These are phyloP conservation scores for Pseudozyma hubeiensis DNA, from an alignment of 1,284 basidiomycete species.

Conservation along the genomic window DNA sequence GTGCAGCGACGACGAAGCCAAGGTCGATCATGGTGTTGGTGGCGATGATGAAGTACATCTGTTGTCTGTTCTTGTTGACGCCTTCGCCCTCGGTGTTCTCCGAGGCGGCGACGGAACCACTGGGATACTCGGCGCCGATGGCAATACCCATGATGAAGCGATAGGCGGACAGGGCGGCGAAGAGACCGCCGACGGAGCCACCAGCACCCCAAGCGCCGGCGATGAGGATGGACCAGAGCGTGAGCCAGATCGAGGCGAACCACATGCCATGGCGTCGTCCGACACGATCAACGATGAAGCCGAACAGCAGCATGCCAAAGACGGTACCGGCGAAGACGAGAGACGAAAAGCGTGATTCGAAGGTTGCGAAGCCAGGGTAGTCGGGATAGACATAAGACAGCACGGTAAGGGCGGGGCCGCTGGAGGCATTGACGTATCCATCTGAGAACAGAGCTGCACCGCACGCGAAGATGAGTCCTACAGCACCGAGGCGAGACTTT, in stretches of 20 bases:
- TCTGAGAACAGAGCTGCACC: constrained; percentile 64
- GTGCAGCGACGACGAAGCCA: constrained; percentile 84
- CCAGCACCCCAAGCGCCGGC: constrained; percentile 83
- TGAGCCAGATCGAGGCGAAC: constrained; percentile 62
- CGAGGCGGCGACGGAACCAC: constrained; percentile 88
- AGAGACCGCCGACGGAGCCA: constrained; percentile 77
- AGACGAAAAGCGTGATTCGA: constrained; percentile 54
- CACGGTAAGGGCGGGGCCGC: constrained; percentile 56
- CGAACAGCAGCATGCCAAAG: constrained; percentile 73
- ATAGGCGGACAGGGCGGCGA: constrained; percentile 82
- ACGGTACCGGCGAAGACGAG: constrained; percentile 73
- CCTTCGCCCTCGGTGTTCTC: constrained; percentile 83
- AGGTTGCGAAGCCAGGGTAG: constrained; percentile 30
- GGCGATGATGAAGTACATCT: constrained; percentile 84
- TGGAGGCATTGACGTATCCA: constrained; percentile 60
- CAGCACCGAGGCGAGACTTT: constrained; percentile 35
- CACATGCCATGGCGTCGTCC: constrained; percentile 91
- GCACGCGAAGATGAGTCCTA: constrained; percentile 61
- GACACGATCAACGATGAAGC: constrained; percentile 78
- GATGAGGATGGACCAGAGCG: constrained; percentile 72
- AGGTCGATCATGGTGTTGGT: constrained; percentile 80
- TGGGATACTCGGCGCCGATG: constrained; percentile 89
- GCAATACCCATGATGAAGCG: constrained; percentile 70
- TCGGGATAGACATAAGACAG: constrained; percentile 47
- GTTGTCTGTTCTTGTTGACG: constrained; percentile 81